Percentiles rank a stretch among this genome's conserved stretches.
Conservation (phyloP, 2,329 filamentous ascomycete species). For the Cercospora beticola region DNA sequence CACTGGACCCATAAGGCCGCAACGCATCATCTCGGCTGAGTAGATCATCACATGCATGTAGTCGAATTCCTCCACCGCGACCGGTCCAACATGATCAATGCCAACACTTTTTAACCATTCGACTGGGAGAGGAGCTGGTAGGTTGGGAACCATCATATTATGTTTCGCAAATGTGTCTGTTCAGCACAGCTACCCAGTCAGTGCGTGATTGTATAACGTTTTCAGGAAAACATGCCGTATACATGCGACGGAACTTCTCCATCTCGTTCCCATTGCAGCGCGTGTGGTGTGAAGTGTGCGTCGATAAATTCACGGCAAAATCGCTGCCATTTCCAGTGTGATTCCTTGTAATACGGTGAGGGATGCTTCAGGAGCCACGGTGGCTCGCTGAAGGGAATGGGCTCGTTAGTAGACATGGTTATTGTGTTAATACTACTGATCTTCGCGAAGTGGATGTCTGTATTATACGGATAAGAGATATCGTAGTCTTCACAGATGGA, state of each 20-base stretch:
- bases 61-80: slow-evolving; percentile 78
- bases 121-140: slow-evolving; percentile 78
- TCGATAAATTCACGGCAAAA: slow-evolving; percentile 73
- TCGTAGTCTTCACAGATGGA: background rate
- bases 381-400: slow-evolving; percentile 60
- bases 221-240: background rate
- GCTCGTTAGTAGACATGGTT: background rate
- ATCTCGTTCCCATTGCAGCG: slow-evolving; percentile 67
- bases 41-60: slow-evolving; percentile 81
- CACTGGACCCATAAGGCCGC: slow-evolving; percentile 79
- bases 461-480: background rate
- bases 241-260: background rate
- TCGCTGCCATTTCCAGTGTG: slow-evolving; percentile 65
- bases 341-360: slow-evolving; percentile 79
- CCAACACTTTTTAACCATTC: slow-evolving; percentile 73
- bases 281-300: slow-evolving; percentile 68
- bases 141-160: slow-evolving; percentile 67
- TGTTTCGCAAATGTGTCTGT: slow-evolving; percentile 66
- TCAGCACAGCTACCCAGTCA: slow-evolving; percentile 30
- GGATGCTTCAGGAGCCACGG: slow-evolving; percentile 75
- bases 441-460: background rate
- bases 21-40: slow-evolving; percentile 67
- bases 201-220: background rate
- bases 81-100: slow-evolving; percentile 65
- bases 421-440: background rate